Base-by-base conservation (phyloP, 2,329 filamentous ascomycete species). In the Fusarium sp. region DNA sequence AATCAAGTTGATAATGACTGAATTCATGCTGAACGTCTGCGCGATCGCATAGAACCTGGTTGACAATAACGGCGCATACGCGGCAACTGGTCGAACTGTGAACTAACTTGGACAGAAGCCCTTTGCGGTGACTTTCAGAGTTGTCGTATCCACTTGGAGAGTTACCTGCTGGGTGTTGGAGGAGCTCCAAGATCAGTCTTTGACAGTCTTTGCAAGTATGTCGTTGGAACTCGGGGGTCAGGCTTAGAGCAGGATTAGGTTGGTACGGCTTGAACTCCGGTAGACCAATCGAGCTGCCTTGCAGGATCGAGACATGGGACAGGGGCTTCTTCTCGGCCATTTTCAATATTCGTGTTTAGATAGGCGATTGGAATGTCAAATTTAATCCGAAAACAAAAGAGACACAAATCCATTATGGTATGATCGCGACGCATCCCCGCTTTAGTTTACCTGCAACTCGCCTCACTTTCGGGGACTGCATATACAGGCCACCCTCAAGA, bases 241-340 rank as follows among this genome's bases (percentile, higher is more conserved):
- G 8, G 18, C 6, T 13, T 5, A 47, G 5, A 26, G 24, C 18
- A 26, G 44, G 24, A 4, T 47, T 47, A 47, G 24, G 44, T 20
- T 5, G 12, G 18, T 47, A 47, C 12, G 24, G 24, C 0, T 5
- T 47, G 0, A 26, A 47, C 12, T 26, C 24, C 5, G 44, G 44
- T 20, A 47, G 8, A 47, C 8, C 0, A 47, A 14, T 4, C 3
- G 44, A 47, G 8, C 44, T 47, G 24, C 5, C 7, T 8, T 47
- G 44, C 22, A 42, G 9, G 39, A n/a, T 42, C 24, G 13, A 20
- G 17, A 14, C 8, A 45, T 45, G 24, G 3, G 11, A 4, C 17
- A 1, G 0, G 17, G 12, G 17, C 12, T 45, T 26, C 8, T 14
- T 6, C 17, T 26, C 24, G 1, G 44, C 4, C 44, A 45, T 45